phyloP scores from a whole-genome alignment of 2,329 filamentous ascomycete genomes.

The Colletotrichum limetticola region DNA sequence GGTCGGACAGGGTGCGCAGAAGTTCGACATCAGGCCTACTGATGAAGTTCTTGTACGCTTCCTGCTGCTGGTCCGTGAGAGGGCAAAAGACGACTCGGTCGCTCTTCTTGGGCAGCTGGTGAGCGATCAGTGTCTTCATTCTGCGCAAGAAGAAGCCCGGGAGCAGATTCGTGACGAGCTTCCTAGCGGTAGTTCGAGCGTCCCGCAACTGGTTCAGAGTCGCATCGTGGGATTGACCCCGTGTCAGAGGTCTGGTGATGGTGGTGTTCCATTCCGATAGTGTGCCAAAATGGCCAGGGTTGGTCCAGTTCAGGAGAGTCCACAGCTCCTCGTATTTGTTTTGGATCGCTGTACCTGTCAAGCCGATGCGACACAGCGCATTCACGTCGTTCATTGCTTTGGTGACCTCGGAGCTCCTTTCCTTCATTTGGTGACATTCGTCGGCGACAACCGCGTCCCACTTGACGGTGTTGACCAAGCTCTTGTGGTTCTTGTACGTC shows the following conservation, averaged over 20 bases:
- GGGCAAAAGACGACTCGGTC: constrained; percentile 96
- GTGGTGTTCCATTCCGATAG: constrained; percentile 80
- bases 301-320: constrained; percentile 96
- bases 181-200: constrained; percentile 83
- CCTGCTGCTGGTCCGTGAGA: constrained; percentile 81
- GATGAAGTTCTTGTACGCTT: constrained; percentile 87
- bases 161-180: constrained; percentile 86
- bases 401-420: constrained; percentile 79
- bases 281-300: constrained; percentile 77
- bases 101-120: constrained; percentile 94
- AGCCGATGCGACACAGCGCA: constrained; percentile 87
- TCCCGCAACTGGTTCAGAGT: constrained; percentile 84
- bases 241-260: constrained; percentile 82
- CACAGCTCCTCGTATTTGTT: constrained; percentile 98
- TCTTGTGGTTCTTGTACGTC: constrained; percentile 84
- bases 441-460: constrained; percentile 98
- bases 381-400: constrained; percentile 92
- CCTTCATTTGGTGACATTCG: constrained; percentile 92
- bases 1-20: constrained; percentile 74
- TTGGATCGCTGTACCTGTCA: constrained; percentile 96
- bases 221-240: constrained; percentile 93
- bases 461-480: constrained; percentile 80
- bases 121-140: constrained; percentile 91
- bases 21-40: constrained; percentile 75
- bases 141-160: constrained; percentile 91